phyloP scores from a whole-genome alignment of 257 asterid genomes.

The Scutellaria minor region DNA sequence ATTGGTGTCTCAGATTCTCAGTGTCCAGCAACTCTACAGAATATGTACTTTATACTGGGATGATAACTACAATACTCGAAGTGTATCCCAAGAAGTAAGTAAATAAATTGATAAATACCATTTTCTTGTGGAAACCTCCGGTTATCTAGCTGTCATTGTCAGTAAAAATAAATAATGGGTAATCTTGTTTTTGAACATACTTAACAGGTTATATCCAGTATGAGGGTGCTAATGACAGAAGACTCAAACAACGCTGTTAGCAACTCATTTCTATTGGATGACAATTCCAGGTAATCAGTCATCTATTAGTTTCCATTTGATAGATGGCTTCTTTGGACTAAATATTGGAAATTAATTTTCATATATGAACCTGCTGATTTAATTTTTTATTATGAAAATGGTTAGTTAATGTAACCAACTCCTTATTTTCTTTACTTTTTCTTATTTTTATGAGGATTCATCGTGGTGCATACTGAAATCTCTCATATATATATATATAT shows the following conservation, averaged over 20 bases:
- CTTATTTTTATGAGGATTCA: too few relatives aligned
- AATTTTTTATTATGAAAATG: not conserved
- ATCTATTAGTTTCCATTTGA: not conserved
- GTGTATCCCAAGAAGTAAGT: conserved; percentile 91
- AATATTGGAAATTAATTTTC: not conserved
- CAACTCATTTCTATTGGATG: conserved; percentile 92
- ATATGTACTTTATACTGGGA: conserved; percentile 95
- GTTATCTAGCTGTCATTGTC: not conserved
- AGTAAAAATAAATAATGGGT: not conserved
- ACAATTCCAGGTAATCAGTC: conserved; percentile 72
- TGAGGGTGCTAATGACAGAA: conserved; percentile 97
- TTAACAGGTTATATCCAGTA: conserved; percentile 87
- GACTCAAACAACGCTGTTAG: conserved; percentile 82
- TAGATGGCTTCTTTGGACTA: not conserved
- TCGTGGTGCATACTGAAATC: too few relatives aligned
- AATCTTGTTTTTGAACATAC: conserved; percentile 17
- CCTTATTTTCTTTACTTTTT: too few relatives aligned
- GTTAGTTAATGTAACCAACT: too few relatives aligned
- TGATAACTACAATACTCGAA: conserved; percentile 91
- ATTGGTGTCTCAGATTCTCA: conserved; percentile 69
- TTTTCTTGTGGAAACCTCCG: not conserved
- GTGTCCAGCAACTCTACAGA: conserved; percentile 98
- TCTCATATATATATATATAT: too few relatives aligned
- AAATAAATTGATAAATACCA: not conserved
- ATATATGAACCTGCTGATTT: not conserved